A percentile compares a stretch with the other conserved stretches of the same genome.
Conservation (phyloP, 148 eudicot genomes). For the Pharnaceum exiguum region DNA sequence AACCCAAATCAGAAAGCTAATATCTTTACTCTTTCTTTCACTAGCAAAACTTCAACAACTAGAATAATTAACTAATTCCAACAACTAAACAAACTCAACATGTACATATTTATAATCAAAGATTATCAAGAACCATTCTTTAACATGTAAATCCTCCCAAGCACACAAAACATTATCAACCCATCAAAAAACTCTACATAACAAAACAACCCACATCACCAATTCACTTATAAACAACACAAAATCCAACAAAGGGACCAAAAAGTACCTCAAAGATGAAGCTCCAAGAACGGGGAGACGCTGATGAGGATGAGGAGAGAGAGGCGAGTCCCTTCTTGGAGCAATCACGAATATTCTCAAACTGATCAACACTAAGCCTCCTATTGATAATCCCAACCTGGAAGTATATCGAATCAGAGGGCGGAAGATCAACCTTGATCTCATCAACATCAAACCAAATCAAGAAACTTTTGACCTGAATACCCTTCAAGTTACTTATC, state of each 20-base stretch:
- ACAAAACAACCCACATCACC: background rate
- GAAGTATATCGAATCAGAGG: slow-evolving; percentile 65
- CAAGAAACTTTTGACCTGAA: slow-evolving; percentile 31
- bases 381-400: slow-evolving; percentile 67
- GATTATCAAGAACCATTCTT: too few relatives aligned
- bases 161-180: too few relatives aligned
- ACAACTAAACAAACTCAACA: too few relatives aligned
- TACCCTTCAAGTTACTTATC: slow-evolving; percentile 30
- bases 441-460: slow-evolving; percentile 39
- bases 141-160: too few relatives aligned
- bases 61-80: too few relatives aligned
- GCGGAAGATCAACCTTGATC: slow-evolving; percentile 58
- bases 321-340: slow-evolving; percentile 8
- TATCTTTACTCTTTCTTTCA: too few relatives aligned
- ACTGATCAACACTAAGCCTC: slow-evolving; percentile 71
- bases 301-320: too few relatives aligned
- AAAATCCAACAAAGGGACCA: background rate
- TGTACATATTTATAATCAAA: too few relatives aligned
- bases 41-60: too few relatives aligned
- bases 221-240: background rate
- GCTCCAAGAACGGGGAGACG: slow-evolving; percentile 6
- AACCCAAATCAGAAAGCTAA: too few relatives aligned
- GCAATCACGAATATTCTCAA: slow-evolving; percentile 57
- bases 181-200: background rate
- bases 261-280: slow-evolving; percentile 20